phyloP scores from a whole-genome alignment of 805 yeast species.

The Cyberlindnera lachancei region DNA sequence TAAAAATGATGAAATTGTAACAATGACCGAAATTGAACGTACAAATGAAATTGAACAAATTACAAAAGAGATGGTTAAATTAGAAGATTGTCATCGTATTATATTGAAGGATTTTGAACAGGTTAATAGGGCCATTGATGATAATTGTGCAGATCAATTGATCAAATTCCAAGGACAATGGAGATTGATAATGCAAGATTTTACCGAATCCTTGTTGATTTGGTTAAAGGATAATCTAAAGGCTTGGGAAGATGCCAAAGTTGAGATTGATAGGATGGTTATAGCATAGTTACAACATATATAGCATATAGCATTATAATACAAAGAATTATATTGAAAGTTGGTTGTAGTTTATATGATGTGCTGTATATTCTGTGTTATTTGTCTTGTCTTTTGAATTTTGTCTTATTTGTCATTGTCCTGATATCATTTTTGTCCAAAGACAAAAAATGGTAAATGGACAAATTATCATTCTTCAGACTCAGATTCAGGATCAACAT shows the following conservation, averaged over 20 bases:
- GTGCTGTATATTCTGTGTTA: no score
- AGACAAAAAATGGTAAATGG: no score
- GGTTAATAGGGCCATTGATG: constrained; percentile 26
- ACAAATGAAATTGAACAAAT: constrained; percentile 29
- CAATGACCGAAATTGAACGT: constrained; percentile 29
- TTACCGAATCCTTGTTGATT: constrained; percentile 26
- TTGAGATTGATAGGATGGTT: constrained; percentile 15
- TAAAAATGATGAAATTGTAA: constrained; percentile 12
- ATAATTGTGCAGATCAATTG: constrained; percentile 23
- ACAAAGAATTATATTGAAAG: no score
- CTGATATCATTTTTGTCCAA: no score
- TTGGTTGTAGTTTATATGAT: no score
- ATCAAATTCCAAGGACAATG: constrained; percentile 23
- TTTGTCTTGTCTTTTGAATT: no score
- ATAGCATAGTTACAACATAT: constrained; percentile 1
- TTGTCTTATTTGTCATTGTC: no score
- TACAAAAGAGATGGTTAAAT: constrained; percentile 28
- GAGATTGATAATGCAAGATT: constrained; percentile 23
- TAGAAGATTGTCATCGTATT: constrained; percentile 32
- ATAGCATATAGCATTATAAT: background rate
- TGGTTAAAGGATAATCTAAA: constrained; percentile 31
- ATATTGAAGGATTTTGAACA: constrained; percentile 29
- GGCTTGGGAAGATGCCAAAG: constrained; percentile 33
- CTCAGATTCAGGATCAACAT: constrained; percentile 23
- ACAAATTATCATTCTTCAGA: no score